These are phyloP conservation scores for Luzula sylvatica DNA, from an alignment of 176 grass and related monocot genomes.

Conservation along the genomic window DNA sequence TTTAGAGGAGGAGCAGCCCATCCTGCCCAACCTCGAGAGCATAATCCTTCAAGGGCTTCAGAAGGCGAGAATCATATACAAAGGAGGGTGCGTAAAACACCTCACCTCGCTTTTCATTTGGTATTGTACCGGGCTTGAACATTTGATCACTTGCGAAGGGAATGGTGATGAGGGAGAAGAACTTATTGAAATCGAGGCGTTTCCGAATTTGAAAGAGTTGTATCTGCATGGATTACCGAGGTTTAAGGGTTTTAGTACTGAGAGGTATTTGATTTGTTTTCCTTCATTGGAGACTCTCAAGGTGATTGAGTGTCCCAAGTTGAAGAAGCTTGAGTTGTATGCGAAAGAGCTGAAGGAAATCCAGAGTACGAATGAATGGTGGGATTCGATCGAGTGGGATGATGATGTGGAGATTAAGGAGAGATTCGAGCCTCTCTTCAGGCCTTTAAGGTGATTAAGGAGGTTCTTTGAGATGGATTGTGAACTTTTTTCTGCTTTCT, in stretches of 20 bases:
- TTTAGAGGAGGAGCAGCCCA: slow-evolving; percentile 21
- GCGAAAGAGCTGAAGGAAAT: slow-evolving; percentile 35
- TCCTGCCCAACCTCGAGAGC: slow-evolving; percentile 45
- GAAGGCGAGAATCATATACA: slow-evolving; percentile 70
- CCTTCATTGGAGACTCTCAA: slow-evolving; percentile 47
- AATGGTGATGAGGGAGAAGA: slow-evolving; percentile 18
- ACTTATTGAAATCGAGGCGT: slow-evolving; percentile 30
- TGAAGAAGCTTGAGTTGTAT: slow-evolving; percentile 45
- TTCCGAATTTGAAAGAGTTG: slow-evolving; percentile 67
- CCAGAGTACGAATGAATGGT: slow-evolving; percentile 51
- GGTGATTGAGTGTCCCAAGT: slow-evolving; percentile 47
- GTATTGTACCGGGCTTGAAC: slow-evolving; percentile 54
- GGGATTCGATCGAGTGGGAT: slow-evolving; percentile 58
- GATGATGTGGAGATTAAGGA: slow-evolving; percentile 50
- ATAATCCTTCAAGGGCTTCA: slow-evolving; percentile 59
- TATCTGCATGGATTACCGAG: slow-evolving; percentile 38
- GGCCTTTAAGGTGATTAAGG: slow-evolving; percentile 19
- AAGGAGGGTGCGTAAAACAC: slow-evolving; percentile 36
- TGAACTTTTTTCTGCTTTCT: neutral
- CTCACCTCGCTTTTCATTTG: slow-evolving; percentile 51
- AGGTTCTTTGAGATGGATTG: neutral
- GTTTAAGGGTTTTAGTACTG: slow-evolving; percentile 43
- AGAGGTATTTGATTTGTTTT: slow-evolving; percentile 31
- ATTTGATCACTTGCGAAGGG: slow-evolving; percentile 35
- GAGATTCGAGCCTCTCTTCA: slow-evolving; percentile 31